These are phyloP conservation scores for Spathaspora gorwiae DNA, from an alignment of 805 yeast species.

Conservation along the genomic window DNA sequence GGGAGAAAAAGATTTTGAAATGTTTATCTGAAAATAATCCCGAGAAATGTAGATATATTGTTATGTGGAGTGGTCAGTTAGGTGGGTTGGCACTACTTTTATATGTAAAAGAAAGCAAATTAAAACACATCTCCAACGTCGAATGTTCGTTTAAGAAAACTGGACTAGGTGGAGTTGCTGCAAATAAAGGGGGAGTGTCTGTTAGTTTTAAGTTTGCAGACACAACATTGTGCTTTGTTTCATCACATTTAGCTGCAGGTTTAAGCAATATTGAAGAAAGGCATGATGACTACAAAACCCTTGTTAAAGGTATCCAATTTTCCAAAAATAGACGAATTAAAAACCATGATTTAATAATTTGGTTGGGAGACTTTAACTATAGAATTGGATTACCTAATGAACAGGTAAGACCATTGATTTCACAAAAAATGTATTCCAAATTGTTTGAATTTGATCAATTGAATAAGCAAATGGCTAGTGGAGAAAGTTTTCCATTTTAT, in stretches of 20 bases:
- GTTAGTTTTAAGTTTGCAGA: slow-evolving; percentile 62
- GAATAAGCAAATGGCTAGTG: slow-evolving; percentile 60
- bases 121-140: slow-evolving; percentile 52
- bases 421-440: slow-evolving; percentile 38
- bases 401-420: slow-evolving; percentile 57
- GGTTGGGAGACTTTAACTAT: slow-evolving; percentile 95
- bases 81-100: slow-evolving; percentile 80
- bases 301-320: slow-evolving; percentile 64
- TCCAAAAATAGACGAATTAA: slow-evolving; percentile 43
- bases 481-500: slow-evolving; percentile 70
- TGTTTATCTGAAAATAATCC: slow-evolving; percentile 37
- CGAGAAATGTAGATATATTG: slow-evolving; percentile 40
- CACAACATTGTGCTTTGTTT: slow-evolving; percentile 72
- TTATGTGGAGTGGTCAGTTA: slow-evolving; percentile 72
- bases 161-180: slow-evolving; percentile 89
- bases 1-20: slow-evolving; percentile 61
- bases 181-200: slow-evolving; percentile 76
- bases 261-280: slow-evolving; percentile 75
- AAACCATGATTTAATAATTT: slow-evolving; percentile 82
- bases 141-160: slow-evolving; percentile 80
- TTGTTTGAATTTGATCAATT: slow-evolving; percentile 76
- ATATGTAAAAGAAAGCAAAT: slow-evolving; percentile 54
- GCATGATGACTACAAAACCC: slow-evolving; percentile 79
- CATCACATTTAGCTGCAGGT: slow-evolving; percentile 94
- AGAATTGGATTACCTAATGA: slow-evolving; percentile 71